Conservation (phyloP, 2,329 filamentous ascomycete species). For the Penicillium nordicum region DNA sequence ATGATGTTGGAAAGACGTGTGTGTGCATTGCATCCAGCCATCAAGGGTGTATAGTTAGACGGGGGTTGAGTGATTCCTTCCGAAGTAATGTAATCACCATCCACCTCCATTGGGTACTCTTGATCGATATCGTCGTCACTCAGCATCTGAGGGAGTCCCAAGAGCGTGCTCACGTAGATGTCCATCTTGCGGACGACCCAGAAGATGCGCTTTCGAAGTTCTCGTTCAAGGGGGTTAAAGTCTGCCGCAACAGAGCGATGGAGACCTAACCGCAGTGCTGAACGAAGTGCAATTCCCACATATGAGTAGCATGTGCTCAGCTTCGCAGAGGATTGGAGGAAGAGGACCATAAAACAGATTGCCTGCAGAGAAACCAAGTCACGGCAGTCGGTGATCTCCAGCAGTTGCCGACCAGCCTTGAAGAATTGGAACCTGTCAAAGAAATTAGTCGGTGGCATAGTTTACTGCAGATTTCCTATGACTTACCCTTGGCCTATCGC, state of each 20-base stretch:
- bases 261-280: slow-evolving; percentile 72
- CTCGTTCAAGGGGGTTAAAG: slow-evolving; percentile 68
- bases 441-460: not conserved
- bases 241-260: slow-evolving; percentile 68
- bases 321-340: slow-evolving; percentile 75
- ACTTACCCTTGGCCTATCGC: slow-evolving; percentile 56
- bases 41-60: slow-evolving; percentile 53
- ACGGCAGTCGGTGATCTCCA: slow-evolving; percentile 62
- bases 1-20: slow-evolving; percentile 56
- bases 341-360: slow-evolving; percentile 75
- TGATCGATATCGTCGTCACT: slow-evolving; percentile 52
- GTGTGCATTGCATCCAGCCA: slow-evolving; percentile 60
- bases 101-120: slow-evolving; percentile 45
- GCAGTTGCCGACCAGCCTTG: slow-evolving; percentile 61
- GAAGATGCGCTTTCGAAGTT: slow-evolving; percentile 66
- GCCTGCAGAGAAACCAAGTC: slow-evolving; percentile 72
- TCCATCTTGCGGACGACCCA: slow-evolving; percentile 52
- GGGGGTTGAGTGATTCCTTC: slow-evolving; percentile 54
- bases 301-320: slow-evolving; percentile 77
- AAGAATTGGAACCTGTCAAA: slow-evolving; percentile 67
- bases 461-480: not conserved
- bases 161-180: slow-evolving; percentile 49
- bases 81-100: slow-evolving; percentile 47
- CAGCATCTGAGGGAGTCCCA: slow-evolving; percentile 49
- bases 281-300: slow-evolving; percentile 71